Evolutionary conservation across 352 stramenopile species (phyloP).

Genomic region (Phytophthora capsici): DNA sequence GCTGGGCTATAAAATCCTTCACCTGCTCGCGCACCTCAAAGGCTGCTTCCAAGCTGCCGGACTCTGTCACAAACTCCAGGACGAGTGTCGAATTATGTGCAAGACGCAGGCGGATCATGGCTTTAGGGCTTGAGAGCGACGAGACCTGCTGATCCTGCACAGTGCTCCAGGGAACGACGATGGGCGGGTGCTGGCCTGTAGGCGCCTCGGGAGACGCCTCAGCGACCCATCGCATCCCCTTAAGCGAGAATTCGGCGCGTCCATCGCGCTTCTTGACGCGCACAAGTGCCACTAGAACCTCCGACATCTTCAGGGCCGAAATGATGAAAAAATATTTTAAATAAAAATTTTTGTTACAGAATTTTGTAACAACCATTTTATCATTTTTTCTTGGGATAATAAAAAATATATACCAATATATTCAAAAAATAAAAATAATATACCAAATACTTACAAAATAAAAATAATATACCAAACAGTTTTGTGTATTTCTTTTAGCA

Average conservation of each 20-base stretch:
- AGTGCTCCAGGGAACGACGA: constrained; percentile 69
- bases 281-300: constrained; percentile 54
- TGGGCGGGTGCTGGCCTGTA: constrained; percentile 34
- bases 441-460: too few species aligned
- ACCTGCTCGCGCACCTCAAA: constrained; percentile 75
- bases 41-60: constrained; percentile 59
- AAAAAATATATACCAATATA: too few species aligned
- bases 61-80: constrained; percentile 68
- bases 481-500: too few species aligned
- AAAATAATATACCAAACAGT: too few species aligned
- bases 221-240: constrained; percentile 66
- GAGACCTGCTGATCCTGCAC: constrained; percentile 87
- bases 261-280: constrained; percentile 87
- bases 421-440: too few species aligned
- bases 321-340: too few species aligned
- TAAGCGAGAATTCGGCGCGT: constrained; percentile 58
- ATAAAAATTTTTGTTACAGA: too few species aligned
- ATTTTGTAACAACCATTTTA: too few species aligned
- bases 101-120: constrained; percentile 83
- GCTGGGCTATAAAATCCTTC: constrained; percentile 70
- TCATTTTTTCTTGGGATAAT: too few species aligned
- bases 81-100: constrained; percentile 69
- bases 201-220: constrained; percentile 38
- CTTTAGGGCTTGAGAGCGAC: constrained; percentile 72
- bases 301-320: constrained; percentile 31